Evolutionary conservation across 2,329 filamentous ascomycete species (phyloP).

Genomic region (Aspergillus puulaauensis): DNA sequence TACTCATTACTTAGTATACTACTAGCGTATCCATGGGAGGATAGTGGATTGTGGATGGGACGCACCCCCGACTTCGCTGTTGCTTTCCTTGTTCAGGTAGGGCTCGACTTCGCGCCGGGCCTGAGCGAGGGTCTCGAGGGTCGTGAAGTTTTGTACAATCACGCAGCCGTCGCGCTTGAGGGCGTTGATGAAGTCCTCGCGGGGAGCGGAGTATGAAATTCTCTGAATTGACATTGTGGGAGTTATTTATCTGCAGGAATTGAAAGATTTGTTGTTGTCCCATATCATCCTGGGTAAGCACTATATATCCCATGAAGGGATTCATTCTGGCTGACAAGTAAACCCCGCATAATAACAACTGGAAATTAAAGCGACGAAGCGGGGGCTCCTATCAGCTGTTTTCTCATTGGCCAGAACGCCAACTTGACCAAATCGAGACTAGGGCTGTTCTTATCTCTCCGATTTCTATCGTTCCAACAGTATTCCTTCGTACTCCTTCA

Average conservation of each 20-base stretch:
- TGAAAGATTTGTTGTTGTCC: too few species aligned
- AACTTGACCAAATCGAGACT: too few species aligned
- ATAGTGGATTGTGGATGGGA: neutral
- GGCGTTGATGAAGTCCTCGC: neutral
- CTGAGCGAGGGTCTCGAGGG: neutral
- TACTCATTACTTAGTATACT: neutral
- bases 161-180: constrained; percentile 11
- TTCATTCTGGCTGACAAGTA: too few species aligned
- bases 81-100: constrained; percentile 1
- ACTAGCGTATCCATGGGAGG: neutral
- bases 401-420: too few species aligned
- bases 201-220: neutral
- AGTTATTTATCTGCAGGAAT: neutral
- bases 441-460: too few species aligned
- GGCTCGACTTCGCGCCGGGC: constrained; percentile 8
- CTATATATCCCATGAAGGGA: too few species aligned
- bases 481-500: too few species aligned
- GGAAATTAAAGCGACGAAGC: too few species aligned
- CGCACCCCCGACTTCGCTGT: constrained; percentile 15
- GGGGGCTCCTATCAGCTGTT: too few species aligned
- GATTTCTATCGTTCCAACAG: too few species aligned
- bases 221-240: neutral
- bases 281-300: too few species aligned
- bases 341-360: too few species aligned
- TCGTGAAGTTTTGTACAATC: constrained; percentile 11